phyloP scores from a whole-genome alignment of 495 filamentous ascomycete genomes.

The Lichina pygmaea region DNA sequence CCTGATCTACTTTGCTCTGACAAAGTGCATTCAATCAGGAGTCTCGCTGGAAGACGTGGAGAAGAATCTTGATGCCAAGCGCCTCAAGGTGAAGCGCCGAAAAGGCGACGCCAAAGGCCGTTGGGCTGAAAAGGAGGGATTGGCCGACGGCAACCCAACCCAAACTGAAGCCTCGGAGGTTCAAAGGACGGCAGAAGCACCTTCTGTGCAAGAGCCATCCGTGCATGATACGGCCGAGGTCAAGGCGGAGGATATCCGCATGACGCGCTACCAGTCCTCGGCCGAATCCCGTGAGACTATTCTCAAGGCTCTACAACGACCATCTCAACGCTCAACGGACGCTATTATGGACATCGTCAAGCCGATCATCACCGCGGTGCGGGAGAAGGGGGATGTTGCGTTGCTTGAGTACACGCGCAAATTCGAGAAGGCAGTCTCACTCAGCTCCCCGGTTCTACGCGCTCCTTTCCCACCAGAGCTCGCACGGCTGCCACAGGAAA shows the following conservation, averaged over 20 bases:
- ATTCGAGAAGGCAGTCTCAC: slow-evolving; percentile 79
- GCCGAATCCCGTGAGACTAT: slow-evolving; percentile 32
- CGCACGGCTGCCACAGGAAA: slow-evolving; percentile 64
- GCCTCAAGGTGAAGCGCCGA: slow-evolving; percentile 70
- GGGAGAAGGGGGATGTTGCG: slow-evolving; percentile 54
- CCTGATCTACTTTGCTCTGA: slow-evolving; percentile 81
- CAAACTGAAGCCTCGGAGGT: slow-evolving; percentile 2
- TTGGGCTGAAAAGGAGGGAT: slow-evolving; percentile 59
- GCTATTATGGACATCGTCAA: slow-evolving; percentile 68
- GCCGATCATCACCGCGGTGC: slow-evolving; percentile 74
- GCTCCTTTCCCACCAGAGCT: slow-evolving; percentile 64
- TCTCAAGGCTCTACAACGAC: slow-evolving; percentile 45
- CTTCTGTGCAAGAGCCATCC: slow-evolving; percentile 14
- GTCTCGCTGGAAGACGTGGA: slow-evolving; percentile 73
- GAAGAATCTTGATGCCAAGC: slow-evolving; percentile 77
- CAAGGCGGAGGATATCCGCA: slow-evolving; percentile 40
- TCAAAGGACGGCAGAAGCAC: slow-evolving; percentile 16
- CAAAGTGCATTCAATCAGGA: slow-evolving; percentile 60
- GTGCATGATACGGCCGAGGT: slow-evolving; percentile 17
- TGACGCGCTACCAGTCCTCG: slow-evolving; percentile 50
- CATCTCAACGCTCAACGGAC: slow-evolving; percentile 78
- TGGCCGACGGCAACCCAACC: slow-evolving; percentile 14
- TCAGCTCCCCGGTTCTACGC: slow-evolving; percentile 64
- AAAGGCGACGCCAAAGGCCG: slow-evolving; percentile 81
- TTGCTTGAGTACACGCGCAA: slow-evolving; percentile 83